Evolutionary conservation across 1,139 yeast species (phyloP).

Genomic region (Protomyces inouyei): DNA sequence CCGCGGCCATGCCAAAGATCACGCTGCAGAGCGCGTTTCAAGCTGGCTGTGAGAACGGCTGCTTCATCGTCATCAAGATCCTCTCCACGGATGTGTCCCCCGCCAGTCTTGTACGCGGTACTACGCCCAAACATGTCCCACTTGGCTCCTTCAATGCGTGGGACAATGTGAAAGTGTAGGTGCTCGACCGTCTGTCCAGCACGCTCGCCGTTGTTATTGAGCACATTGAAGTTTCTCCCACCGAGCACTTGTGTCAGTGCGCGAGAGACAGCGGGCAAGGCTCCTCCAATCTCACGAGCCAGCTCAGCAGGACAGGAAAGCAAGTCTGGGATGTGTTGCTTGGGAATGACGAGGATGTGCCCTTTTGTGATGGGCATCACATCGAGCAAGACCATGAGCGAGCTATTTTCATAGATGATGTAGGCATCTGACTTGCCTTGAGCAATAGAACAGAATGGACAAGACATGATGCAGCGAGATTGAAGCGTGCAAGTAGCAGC

Average conservation of each 20-base stretch:
- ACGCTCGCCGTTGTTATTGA: constrained; percentile 82
- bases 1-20: constrained; percentile 4
- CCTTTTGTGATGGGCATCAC: constrained; percentile 18
- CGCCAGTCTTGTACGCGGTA: neutral
- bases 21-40: constrained; percentile 11
- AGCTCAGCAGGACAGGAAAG: constrained; percentile 91
- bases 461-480: neutral
- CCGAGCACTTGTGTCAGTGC: constrained; percentile 59
- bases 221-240: constrained; percentile 75
- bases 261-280: constrained; percentile 80
- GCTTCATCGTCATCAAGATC: constrained; percentile 24
- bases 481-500: no score
- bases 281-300: constrained; percentile 51
- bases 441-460: constrained; percentile 19
- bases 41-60: constrained; percentile 3
- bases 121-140: constrained; percentile 25
- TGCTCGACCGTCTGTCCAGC: constrained; percentile 92
- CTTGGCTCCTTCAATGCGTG: constrained; percentile 56
- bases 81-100: neutral
- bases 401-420: constrained; percentile 6
- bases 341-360: constrained; percentile 25
- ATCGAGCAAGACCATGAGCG: constrained; percentile 20
- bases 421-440: constrained; percentile 1
- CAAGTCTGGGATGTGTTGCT: constrained; percentile 83
- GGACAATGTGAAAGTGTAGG: constrained; percentile 93